These are phyloP conservation scores for Naganishia vaughanmartiniae DNA, from an alignment of 768 basidiomycete species.

Conservation along the genomic window DNA sequence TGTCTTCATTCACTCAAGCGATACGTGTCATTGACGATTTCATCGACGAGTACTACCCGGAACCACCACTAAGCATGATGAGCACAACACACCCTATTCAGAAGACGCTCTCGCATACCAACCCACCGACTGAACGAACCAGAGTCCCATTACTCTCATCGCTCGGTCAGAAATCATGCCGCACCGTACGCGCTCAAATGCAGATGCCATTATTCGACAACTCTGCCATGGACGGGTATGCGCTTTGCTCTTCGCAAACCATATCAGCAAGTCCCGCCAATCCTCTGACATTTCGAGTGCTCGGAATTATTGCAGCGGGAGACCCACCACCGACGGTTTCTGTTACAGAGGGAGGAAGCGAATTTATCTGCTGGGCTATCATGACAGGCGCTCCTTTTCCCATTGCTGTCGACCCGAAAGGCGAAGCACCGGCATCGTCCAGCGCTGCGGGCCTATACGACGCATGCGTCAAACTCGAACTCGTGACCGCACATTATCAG, in stretches of 20 bases:
- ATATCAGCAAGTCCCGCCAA: slow-evolving; percentile 4
- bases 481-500: slow-evolving; percentile 1
- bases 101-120: too few species aligned
- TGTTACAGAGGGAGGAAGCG: not conserved
- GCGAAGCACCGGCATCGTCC: not conserved
- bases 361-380: slow-evolving; percentile 18
- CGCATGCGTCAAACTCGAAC: slow-evolving; percentile 24
- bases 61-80: not conserved
- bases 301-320: slow-evolving; percentile 25
- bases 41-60: not conserved
- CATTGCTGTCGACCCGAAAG: not conserved
- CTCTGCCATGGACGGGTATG: slow-evolving; percentile 31
- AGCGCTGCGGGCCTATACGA: not conserved
- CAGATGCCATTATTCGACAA: slow-evolving; percentile 29
- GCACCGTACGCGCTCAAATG: slow-evolving; percentile 12
- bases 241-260: slow-evolving; percentile 10
- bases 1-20: slow-evolving; percentile 17
- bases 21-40: slow-evolving; percentile 5
- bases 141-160: slow-evolving; percentile 4
- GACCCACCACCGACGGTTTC: slow-evolving; percentile 10
- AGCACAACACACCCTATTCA: not conserved
- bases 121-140: not conserved
- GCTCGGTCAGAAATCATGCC: not conserved
- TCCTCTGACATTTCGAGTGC: slow-evolving; percentile 16
- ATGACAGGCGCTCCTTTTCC: slow-evolving; percentile 29